phyloP scores from a whole-genome alignment of 139 green algal genomes.

The Tetraselmis chui region DNA sequence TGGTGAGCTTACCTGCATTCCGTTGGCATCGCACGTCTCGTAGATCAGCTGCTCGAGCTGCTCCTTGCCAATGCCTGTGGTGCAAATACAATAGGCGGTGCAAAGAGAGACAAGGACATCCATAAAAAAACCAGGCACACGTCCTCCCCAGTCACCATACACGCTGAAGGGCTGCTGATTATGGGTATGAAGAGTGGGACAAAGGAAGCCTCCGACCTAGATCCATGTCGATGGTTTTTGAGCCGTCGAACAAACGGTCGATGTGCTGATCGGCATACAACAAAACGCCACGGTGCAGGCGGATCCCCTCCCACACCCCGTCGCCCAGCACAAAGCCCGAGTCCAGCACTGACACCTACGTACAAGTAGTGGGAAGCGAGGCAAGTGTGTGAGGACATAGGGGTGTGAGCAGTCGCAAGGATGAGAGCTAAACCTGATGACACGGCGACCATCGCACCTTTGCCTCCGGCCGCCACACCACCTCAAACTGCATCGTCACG shows the following conservation, averaged over 20 bases:
- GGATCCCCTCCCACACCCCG: conserved; percentile 69
- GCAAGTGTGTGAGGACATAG: neutral
- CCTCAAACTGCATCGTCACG: conserved; percentile 35
- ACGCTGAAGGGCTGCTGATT: no score
- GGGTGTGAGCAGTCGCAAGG: no score
- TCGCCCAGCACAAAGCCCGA: conserved; percentile 73
- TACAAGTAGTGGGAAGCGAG: neutral
- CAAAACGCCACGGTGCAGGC: conserved; percentile 44
- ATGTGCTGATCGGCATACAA: conserved; percentile 52
- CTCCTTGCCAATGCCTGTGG: conserved; percentile 23
- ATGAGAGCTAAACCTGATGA: no score
- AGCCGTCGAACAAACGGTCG: conserved; percentile 52
- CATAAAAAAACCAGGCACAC: no score
- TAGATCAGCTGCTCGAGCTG: conserved; percentile 50
- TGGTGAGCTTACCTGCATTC: conserved; percentile 40
- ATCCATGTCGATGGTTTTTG: conserved; percentile 61
- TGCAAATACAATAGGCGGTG: neutral
- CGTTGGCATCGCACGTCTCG: conserved; percentile 50
- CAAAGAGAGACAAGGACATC: no score
- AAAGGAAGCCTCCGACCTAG: conserved; percentile 26
- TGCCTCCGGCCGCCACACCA: conserved; percentile 50
- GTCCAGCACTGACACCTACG: conserved; percentile 65
- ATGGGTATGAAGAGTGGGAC: no score
- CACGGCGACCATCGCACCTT: no score
- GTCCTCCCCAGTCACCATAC: no score